These are phyloP conservation scores for Acorus gramineus DNA, from an alignment of 106 monocot species.

Conservation along the genomic window DNA sequence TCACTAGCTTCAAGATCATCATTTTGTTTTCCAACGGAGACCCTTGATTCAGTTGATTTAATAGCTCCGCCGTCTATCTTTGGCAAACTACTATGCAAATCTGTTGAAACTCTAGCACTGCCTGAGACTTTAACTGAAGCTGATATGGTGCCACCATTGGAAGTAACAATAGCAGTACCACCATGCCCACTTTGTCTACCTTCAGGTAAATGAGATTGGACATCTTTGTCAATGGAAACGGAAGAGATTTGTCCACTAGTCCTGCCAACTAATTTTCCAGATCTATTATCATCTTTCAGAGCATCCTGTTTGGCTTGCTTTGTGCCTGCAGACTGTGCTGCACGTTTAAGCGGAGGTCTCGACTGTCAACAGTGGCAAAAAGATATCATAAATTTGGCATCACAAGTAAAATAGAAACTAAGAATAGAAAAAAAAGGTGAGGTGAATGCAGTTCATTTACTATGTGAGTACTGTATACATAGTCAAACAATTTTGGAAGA, in stretches of 20 bases:
- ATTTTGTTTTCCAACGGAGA: slow-evolving; percentile 10
- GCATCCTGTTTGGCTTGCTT: slow-evolving; percentile 57
- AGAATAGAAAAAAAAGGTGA: too few species aligned
- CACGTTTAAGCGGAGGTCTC: slow-evolving; percentile 51
- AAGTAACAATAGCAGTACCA: slow-evolving; percentile 6
- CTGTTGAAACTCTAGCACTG: slow-evolving; percentile 12
- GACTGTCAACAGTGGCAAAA: slow-evolving; percentile 23
- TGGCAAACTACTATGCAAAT: slow-evolving; percentile 16
- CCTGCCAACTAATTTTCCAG: slow-evolving; percentile 48
- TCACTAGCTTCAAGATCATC: slow-evolving; percentile 30
- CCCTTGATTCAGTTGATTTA: slow-evolving; percentile 8
- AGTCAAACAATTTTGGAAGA: too few species aligned
- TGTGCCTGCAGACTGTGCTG: slow-evolving; percentile 26
- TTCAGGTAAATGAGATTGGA: slow-evolving; percentile 29
- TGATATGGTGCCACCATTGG: slow-evolving; percentile 28
- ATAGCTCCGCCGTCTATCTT: slow-evolving; percentile 20
- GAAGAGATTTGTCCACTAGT: slow-evolving; percentile 27
- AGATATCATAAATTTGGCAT: too few species aligned
- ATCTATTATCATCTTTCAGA: slow-evolving; percentile 60
- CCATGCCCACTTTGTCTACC: slow-evolving; percentile 17
- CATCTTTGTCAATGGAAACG: slow-evolving; percentile 28
- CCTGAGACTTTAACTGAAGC: slow-evolving; percentile 19
- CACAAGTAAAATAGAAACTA: too few species aligned
- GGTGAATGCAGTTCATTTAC: too few species aligned
- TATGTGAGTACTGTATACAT: too few species aligned